Evolutionary conservation across 2,329 filamentous ascomycete genomes (phyloP).

Genomic region (Clarireedia homoeocarpa): DNA sequence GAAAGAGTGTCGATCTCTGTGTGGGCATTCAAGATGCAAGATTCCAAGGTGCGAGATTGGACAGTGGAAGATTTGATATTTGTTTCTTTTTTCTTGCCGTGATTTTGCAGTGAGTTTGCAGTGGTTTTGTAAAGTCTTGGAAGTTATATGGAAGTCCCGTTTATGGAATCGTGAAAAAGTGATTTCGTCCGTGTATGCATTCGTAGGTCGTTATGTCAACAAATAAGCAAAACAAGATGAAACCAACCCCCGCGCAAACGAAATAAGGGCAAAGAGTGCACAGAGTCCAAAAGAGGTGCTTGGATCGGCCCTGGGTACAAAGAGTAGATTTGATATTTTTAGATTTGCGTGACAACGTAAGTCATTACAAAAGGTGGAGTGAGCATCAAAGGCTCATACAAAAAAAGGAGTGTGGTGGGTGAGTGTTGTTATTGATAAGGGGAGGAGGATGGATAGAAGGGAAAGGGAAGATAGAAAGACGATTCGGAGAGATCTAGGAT

Average conservation of each 20-base stretch:
- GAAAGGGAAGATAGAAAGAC: too few relatives aligned
- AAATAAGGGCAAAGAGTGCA: not conserved
- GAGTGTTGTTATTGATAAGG: too few relatives aligned
- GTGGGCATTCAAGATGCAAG: constrained; percentile 15
- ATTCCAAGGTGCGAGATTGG: not conserved
- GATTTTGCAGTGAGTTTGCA: too few relatives aligned
- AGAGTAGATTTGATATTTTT: not conserved
- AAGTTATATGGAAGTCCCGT: not conserved
- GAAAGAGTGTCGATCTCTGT: constrained; percentile 17
- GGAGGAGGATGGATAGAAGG: too few relatives aligned
- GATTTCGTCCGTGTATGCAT: constrained; percentile 7
- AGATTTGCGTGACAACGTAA: not conserved
- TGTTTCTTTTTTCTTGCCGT: not conserved
- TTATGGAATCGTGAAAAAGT: not conserved
- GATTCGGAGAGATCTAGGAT: too few relatives aligned
- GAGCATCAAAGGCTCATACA: too few relatives aligned
- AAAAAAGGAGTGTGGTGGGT: too few relatives aligned
- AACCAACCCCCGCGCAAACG: not conserved
- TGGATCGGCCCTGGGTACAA: not conserved
- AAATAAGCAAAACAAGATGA: constrained; percentile 15
- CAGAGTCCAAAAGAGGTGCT: not conserved
- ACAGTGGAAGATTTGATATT: not conserved
- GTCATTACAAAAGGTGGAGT: too few relatives aligned
- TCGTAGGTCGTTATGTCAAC: constrained; percentile 20
- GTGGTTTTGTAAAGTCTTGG: constrained; percentile 3